Base-by-base conservation (phyloP, 2,329 filamentous ascomycete species). In the Metarhizium robertsii region DNA sequence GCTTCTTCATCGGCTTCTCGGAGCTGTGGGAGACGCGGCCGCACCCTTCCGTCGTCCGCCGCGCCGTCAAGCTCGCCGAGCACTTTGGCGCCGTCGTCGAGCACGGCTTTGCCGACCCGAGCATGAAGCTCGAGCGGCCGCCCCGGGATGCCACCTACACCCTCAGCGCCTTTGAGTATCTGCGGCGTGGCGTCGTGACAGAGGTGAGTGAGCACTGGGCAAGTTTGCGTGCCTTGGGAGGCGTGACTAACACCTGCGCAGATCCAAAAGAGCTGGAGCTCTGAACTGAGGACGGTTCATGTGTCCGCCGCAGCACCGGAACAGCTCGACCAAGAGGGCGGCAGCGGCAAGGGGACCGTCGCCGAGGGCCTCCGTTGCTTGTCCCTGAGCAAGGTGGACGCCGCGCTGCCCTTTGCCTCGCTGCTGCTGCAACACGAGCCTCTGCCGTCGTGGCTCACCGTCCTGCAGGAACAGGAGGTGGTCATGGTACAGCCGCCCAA, bases 1-100 rank as follows among this genome's bases (percentile, higher is more conserved):
- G 65, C 2, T 71, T 72, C 53, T 72, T 72, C 42, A 60, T 72
- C 13, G 70, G 67, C 43, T 72, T 72, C 50, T 60, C 66, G 13
- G 70, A 73, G 45, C 57, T 64, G 6, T 73, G 70, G 70, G 57
- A 68, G 2, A 54, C 55, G 1, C 61, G 63, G 14, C 70, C 70
- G 1, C 62, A 64, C 20, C 65, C 69, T 14, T 64, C 70, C 0
- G 63, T 71, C 4, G 61, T 71, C 16, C 62, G 69, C n/a, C 61
- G 70, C n/a, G 67, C 65, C 1, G 60, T 65, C 34, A 73, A 72
- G 60, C 54, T 73, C 6, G 65, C 69, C 3, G 65, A 67, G 52
- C 70, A 71, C 48, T 70, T 71, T 48, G 67, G 66, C 6, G 69
- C 69, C 6, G 59, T 68, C 6, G 59, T 70, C 11, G 64, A 68